Evolutionary conservation across 805 yeast species (phyloP), one percentile per base, ranked within the genome.

Genomic region (Kregervanrija pseudodelftensis): DNA sequence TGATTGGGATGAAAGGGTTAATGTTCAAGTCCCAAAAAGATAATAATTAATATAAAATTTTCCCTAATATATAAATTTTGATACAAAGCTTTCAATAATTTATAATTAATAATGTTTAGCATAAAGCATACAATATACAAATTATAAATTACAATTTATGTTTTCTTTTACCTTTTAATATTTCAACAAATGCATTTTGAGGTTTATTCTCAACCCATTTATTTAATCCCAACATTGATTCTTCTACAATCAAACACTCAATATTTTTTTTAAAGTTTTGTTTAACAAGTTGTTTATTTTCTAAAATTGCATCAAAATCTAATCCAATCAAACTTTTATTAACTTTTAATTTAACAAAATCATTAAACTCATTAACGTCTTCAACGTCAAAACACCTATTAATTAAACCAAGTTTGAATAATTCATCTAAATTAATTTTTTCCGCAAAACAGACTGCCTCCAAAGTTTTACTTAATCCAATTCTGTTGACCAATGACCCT

Each of bases 171-270:
- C 76, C 80, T 40, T 61, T 61, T 35, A 78, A 70, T 55, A 86
- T 61, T 54, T 71, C 70, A 33, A 63, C 63, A 59, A 48, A 48
- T 5, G 88, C 76, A 45, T 63, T 47, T 61, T 85, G 93, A 0
- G 96, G 95, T 46, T 74, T 70, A 36, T 91, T 90, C 42, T 72
- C 67, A 36, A 82, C 66, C 85, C 93, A 88, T 55, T 76, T 76
- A 43, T 72, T 69, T 47, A 85, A 70, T 1, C 95, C 95, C 43
- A 72, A 68, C 56, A 79, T 70, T 16, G 79, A 79, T 64, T 88
- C 96, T 48, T 71, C 70, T 7, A 85, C 68, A 51, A 78, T 80
- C 33, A 81, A 76, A 36, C 73, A 59, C 52, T 75, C 65, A 36
- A 77, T 62, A 32, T 59, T 59, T 10, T 54, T 40, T 36, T 59